These are phyloP conservation scores for Physocladia obscura DNA, from an alignment of 192 early-diverging fungal species.

Conservation along the genomic window DNA sequence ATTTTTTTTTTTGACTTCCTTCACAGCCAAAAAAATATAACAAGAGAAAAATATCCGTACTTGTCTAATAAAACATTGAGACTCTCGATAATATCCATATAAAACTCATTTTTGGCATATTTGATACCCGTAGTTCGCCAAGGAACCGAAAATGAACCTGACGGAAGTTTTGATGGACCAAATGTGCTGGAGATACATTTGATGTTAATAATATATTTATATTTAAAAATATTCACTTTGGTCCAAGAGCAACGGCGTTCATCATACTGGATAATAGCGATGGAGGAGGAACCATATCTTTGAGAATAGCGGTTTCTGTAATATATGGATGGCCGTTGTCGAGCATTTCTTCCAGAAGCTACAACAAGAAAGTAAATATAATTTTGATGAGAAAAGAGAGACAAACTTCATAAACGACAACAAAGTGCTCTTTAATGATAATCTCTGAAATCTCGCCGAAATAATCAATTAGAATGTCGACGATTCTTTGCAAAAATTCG, in stretches of 20 bases:
- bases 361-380: slow-evolving; percentile 44
- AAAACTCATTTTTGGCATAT: slow-evolving; percentile 90
- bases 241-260: slow-evolving; percentile 80
- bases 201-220: slow-evolving; percentile 1
- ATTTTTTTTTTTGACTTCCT: no score
- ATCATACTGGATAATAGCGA: slow-evolving; percentile 83
- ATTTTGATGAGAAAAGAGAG: not conserved
- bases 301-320: slow-evolving; percentile 81
- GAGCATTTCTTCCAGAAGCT: slow-evolving; percentile 91
- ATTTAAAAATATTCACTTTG: slow-evolving; percentile 45
- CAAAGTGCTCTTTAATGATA: slow-evolving; percentile 89
- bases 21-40: no score
- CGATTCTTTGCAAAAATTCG: slow-evolving; percentile 79
- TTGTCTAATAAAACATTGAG: slow-evolving; percentile 81
- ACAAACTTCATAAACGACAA: slow-evolving; percentile 79
- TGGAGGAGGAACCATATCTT: slow-evolving; percentile 83
- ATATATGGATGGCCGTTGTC: slow-evolving; percentile 88
- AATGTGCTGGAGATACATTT: slow-evolving; percentile 9
- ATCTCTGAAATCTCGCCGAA: slow-evolving; percentile 78
- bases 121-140: slow-evolving; percentile 87
- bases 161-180: slow-evolving; percentile 40
- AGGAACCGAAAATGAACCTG: slow-evolving; percentile 70
- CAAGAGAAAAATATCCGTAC: slow-evolving; percentile 37
- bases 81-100: slow-evolving; percentile 88
- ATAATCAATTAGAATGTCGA: slow-evolving; percentile 80